Percentiles rank a stretch among this genome's conserved stretches.
These are phyloP conservation scores for Exobasidium rhododendri DNA, from an alignment of 1,284 basidiomycete genomes.

Conservation along the genomic window DNA sequence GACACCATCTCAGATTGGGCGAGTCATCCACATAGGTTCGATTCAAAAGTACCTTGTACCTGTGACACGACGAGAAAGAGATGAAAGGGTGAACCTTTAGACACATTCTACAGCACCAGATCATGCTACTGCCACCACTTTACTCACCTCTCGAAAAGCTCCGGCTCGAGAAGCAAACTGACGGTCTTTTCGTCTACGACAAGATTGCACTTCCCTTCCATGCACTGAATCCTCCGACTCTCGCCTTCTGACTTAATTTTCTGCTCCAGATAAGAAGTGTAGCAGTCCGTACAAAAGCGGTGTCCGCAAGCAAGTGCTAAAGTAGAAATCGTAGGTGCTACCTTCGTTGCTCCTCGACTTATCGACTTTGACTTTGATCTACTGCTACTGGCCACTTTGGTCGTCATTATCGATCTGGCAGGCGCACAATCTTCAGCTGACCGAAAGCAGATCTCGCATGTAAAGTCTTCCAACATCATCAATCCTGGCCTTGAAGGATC, in stretches of 20 bases:
- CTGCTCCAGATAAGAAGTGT: slow-evolving; percentile 74
- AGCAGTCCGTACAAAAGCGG: slow-evolving; percentile 64
- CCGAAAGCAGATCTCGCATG: slow-evolving; percentile 48
- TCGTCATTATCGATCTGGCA: slow-evolving; percentile 19
- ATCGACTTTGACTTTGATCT: slow-evolving; percentile 21
- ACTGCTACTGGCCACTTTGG: slow-evolving; percentile 33
- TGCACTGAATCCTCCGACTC: slow-evolving; percentile 76
- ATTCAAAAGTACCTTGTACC: slow-evolving; percentile 81
- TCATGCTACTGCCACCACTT: neutral
- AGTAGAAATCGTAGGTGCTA: slow-evolving; percentile 29
- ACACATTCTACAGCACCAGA: too few species aligned
- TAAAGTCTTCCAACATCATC: slow-evolving; percentile 34
- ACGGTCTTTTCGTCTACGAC: slow-evolving; percentile 60
- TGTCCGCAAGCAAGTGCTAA: slow-evolving; percentile 49
- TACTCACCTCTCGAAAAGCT: slow-evolving; percentile 17
- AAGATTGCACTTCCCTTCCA: slow-evolving; percentile 82
- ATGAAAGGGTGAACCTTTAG: too few species aligned
- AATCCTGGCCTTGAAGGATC: slow-evolving; percentile 33
- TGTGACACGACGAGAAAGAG: slow-evolving; percentile 58
- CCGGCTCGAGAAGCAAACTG: slow-evolving; percentile 21
- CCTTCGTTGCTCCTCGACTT: neutral
- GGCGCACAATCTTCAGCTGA: slow-evolving; percentile 36
- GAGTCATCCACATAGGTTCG: slow-evolving; percentile 87
- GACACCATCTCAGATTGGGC: slow-evolving; percentile 84
- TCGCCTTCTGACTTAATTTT: slow-evolving; percentile 91